A percentile compares a stretch with the other conserved stretches of the same genome.
Conservation (phyloP, 768 basidiomycete species). For the Pulveroboletus ravenelii region DNA sequence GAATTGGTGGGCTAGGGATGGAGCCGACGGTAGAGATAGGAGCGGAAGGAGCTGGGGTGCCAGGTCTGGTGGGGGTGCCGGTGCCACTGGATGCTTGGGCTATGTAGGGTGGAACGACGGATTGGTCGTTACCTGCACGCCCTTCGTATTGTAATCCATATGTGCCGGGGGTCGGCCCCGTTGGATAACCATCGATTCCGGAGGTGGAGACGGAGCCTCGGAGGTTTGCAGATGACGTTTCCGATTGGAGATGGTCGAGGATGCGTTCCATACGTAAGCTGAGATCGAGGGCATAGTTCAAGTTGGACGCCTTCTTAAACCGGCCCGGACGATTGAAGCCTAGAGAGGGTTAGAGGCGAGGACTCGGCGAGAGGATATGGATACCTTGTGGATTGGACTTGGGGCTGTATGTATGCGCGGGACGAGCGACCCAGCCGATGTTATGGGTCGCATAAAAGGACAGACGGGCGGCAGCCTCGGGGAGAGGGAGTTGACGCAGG, state of each 20-base stretch:
- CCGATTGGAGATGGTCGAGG: constrained; percentile 28
- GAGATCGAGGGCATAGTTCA: constrained; percentile 70
- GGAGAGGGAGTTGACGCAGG: constrained; percentile 44
- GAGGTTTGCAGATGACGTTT: constrained; percentile 18
- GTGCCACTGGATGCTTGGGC: constrained; percentile 14
- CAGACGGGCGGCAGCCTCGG: constrained; percentile 44
- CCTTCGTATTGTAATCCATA: constrained; percentile 67
- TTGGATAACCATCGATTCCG: constrained; percentile 19
- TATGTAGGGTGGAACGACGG: constrained; percentile 22
- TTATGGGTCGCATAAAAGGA: constrained; percentile 53
- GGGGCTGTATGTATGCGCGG: constrained; percentile 40
- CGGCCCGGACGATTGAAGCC: constrained; percentile 53
- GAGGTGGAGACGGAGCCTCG: constrained; percentile 23
- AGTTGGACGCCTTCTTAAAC: constrained; percentile 92
- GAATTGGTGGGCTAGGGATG: constrained; percentile 9
- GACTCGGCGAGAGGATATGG: constrained; percentile 27
- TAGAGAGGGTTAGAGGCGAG: constrained; percentile 20
- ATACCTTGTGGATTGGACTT: constrained; percentile 48
- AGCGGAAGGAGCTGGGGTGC: constrained; percentile 19
- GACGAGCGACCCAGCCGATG: constrained; percentile 59
- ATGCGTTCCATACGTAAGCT: constrained; percentile 35
- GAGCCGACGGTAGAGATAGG: constrained; percentile 3
- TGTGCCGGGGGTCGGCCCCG: constrained; percentile 34
- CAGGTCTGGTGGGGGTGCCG: constrained; percentile 25
- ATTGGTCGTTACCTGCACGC: constrained; percentile 56